Percentiles rank a stretch among this genome's conserved stretches.
Conservation (phyloP, 306 rosid species). For the Senna siamea region DNA sequence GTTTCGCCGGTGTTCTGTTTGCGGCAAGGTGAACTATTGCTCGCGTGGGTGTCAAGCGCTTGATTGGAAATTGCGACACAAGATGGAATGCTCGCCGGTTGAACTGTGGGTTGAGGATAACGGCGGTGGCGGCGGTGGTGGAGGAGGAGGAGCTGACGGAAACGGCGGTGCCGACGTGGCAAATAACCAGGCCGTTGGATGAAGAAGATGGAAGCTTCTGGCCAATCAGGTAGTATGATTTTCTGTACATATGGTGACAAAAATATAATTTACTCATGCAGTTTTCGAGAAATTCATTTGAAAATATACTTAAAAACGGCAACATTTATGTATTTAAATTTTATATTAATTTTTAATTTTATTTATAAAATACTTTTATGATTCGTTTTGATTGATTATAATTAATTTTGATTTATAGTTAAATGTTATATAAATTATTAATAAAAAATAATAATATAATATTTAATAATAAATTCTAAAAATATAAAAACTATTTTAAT, state of each 20-base stretch:
- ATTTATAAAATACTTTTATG: too few species aligned
- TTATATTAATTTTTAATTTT: too few species aligned
- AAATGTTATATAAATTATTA: too few species aligned
- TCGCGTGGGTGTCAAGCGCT: constrained; percentile 79
- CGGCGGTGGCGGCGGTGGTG: constrained; percentile 36
- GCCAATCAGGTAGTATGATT: not conserved
- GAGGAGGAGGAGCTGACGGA: constrained; percentile 11
- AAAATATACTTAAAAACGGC: not conserved
- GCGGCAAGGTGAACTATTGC: constrained; percentile 69
- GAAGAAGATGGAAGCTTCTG: not conserved
- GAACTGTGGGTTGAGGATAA: constrained; percentile 45
- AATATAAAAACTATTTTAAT: too few species aligned
- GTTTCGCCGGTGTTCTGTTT: constrained; percentile 73
- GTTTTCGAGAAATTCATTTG: constrained; percentile 18
- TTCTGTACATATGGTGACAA: not conserved
- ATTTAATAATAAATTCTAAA: too few species aligned
- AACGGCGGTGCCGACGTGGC: constrained; percentile 25
- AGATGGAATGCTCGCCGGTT: constrained; percentile 51
- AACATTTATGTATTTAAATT: too few species aligned
- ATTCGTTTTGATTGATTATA: too few species aligned
- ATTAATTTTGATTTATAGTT: too few species aligned
- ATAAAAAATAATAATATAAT: too few species aligned
- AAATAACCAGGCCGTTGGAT: constrained; percentile 15
- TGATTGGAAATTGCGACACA: constrained; percentile 72
- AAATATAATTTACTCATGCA: not conserved